phyloP scores from a whole-genome alignment of 768 basidiomycete genomes.

The Boletus subcaerulescens region DNA sequence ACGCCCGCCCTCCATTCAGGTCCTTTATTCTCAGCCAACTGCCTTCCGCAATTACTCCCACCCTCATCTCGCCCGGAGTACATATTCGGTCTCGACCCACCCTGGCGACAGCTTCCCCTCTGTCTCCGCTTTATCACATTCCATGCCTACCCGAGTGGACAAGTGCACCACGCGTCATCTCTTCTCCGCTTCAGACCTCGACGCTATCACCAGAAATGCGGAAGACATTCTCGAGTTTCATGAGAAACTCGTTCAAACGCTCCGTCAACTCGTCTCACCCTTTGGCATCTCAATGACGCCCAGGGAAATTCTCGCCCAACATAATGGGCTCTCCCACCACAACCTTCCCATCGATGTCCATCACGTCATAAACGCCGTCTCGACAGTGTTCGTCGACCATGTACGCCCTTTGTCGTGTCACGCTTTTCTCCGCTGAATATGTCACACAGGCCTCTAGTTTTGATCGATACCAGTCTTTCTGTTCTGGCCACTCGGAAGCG shows the following conservation, averaged over 20 bases:
- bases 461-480: slow-evolving; percentile 80
- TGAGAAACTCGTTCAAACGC: slow-evolving; percentile 58
- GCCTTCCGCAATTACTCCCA: slow-evolving; percentile 45
- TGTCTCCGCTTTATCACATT: slow-evolving; percentile 2
- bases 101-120: slow-evolving; percentile 8
- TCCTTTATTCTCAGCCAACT: slow-evolving; percentile 42
- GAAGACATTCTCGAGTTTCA: slow-evolving; percentile 66
- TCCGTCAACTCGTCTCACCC: slow-evolving; percentile 47
- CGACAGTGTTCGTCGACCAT: slow-evolving; percentile 57
- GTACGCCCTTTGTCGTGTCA: slow-evolving; percentile 32
- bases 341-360: slow-evolving; percentile 41
- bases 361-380: slow-evolving; percentile 36
- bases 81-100: slow-evolving; percentile 14
- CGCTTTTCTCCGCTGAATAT: neutral
- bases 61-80: slow-evolving; percentile 31
- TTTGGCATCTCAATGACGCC: slow-evolving; percentile 47
- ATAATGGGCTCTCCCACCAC: neutral
- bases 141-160: slow-evolving; percentile 23
- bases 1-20: slow-evolving; percentile 40
- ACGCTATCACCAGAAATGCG: slow-evolving; percentile 62
- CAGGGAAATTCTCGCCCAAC: slow-evolving; percentile 16
- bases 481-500: slow-evolving; percentile 82
- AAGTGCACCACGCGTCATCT: slow-evolving; percentile 45
- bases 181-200: slow-evolving; percentile 57
- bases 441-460: slow-evolving; percentile 64